Percentiles rank a stretch among this genome's conserved stretches.
phyloP scores from a whole-genome alignment of 441 rosid genomes.

The Erodium trifolium region DNA sequence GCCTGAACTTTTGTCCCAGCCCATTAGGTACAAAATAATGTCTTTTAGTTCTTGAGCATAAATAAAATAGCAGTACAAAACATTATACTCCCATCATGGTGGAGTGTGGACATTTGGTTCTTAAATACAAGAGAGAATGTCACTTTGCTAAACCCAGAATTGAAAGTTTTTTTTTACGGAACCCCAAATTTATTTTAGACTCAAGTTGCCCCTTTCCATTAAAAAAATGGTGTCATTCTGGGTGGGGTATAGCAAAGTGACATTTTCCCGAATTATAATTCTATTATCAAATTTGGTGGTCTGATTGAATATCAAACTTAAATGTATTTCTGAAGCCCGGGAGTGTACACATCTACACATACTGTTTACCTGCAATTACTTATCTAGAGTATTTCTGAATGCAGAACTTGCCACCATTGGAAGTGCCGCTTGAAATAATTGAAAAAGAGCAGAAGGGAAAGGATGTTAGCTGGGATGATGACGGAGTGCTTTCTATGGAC shows the following conservation, averaged over 20 bases:
- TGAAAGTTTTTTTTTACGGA: too few relatives aligned
- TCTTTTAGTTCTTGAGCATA: neutral
- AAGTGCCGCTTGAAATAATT: constrained; percentile 43
- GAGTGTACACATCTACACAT: too few relatives aligned
- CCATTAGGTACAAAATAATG: neutral
- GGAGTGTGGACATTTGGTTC: too few relatives aligned
- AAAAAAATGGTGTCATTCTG: too few relatives aligned
- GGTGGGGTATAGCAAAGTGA: too few relatives aligned
- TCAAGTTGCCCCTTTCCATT: too few relatives aligned
- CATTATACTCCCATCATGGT: neutral
- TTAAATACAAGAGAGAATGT: too few relatives aligned
- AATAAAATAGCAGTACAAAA: neutral
- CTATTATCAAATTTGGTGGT: too few relatives aligned
- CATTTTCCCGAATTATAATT: too few relatives aligned
- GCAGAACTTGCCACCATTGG: constrained; percentile 79
- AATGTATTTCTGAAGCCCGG: neutral
- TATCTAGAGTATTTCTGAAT: constrained; percentile 12
- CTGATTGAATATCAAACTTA: too few relatives aligned
- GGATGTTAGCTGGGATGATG: constrained; percentile 74
- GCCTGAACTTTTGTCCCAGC: neutral
- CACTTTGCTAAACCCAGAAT: too few relatives aligned
- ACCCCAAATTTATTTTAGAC: too few relatives aligned
- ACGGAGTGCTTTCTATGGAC: constrained; percentile 68
- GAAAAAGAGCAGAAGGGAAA: constrained; percentile 50
- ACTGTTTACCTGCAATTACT: neutral